phyloP scores from a whole-genome alignment of 2,329 filamentous ascomycete species.

The Fusarium lateritium region DNA sequence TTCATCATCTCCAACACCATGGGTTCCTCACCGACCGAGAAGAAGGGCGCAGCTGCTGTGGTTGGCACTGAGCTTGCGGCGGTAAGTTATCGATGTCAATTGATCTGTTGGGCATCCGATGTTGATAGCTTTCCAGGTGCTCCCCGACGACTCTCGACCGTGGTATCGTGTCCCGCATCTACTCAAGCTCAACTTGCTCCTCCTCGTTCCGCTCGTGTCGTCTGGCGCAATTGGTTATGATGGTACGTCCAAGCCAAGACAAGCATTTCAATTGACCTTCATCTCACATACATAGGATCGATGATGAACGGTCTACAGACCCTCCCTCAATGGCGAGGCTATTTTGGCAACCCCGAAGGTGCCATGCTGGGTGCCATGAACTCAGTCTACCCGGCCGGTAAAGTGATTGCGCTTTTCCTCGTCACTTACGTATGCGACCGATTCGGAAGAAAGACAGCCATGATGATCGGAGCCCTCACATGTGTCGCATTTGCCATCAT shows the following conservation, averaged over 20 bases:
- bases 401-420: constrained; percentile 55
- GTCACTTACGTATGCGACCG: constrained; percentile 57
- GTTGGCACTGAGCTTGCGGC: constrained; percentile 37
- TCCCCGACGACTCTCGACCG: constrained; percentile 57
- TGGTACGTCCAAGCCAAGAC: constrained; percentile 48
- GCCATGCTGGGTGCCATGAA: constrained; percentile 57
- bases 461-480: constrained; percentile 54
- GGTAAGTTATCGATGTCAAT: constrained; percentile 3
- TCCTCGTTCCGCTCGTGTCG: constrained; percentile 60
- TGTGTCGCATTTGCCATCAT: constrained; percentile 52
- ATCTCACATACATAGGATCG: constrained; percentile 46
- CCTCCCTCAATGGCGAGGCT: constrained; percentile 57
- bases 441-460: constrained; percentile 58
- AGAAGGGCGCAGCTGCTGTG: constrained; percentile 30
- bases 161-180: constrained; percentile 62
- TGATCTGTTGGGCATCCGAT: accelerated
- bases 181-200: constrained; percentile 59
- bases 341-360: constrained; percentile 57
- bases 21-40: constrained; percentile 9
- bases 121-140: constrained; percentile 44
- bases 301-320: constrained; percentile 64
- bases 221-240: constrained; percentile 62
- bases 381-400: constrained; percentile 57
- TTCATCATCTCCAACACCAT: neutral
- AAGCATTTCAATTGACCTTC: accelerated